Evolutionary conservation across 2,329 filamentous ascomycete species (phyloP), one percentile per base, ranked within the genome.

Genomic region (Ophiostoma sp.): DNA sequence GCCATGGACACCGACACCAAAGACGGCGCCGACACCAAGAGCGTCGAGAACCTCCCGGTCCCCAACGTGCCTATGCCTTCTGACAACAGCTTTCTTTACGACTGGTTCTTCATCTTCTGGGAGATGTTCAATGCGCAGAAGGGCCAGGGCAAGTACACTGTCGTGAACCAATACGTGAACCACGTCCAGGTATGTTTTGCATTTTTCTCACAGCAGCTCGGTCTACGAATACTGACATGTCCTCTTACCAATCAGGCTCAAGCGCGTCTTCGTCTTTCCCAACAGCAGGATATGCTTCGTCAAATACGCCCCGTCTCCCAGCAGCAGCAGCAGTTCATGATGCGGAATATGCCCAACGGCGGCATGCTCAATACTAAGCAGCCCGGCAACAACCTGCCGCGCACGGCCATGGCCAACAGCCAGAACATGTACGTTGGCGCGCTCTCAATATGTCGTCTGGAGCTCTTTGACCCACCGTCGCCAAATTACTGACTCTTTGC

Each of bases 91-190:
- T 98, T 99, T 75, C 83, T 99, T n/a, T 90, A 92, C 73, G 95
- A 98, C 75, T 99, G 95, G 95, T 99, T 96, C 82, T 92, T 89
- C 75, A 85, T 97, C 66, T 99, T 99, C 78, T 98, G 93, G 93
- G 95, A 99, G 75, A 92, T 98, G 74, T 96, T 91, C 79, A 88
- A 88, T 75, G 92, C 92, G 68, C 91, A 94, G 76, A 90, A 92
- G 75, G 86, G 84, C 74, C 89, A 87, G 77, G 86, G 85, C 67
- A 84, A 84, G 68, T 88, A 83, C 75, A 78, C 81, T 40, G 84
- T 85, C 70, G 88, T 92, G 64, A 84, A 85, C 71, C 87, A 91
- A 80, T 97, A 96, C 78, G 86, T 96, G 69, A 81, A 84, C 70
- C 91, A 96, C 75, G 93, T 89, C 71, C 91, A 96, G 85, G 93